Evolutionary conservation across 192 early-diverging fungal species (phyloP), one percentile per base, ranked within the genome.

Genomic region (Coemansia sp.): DNA sequence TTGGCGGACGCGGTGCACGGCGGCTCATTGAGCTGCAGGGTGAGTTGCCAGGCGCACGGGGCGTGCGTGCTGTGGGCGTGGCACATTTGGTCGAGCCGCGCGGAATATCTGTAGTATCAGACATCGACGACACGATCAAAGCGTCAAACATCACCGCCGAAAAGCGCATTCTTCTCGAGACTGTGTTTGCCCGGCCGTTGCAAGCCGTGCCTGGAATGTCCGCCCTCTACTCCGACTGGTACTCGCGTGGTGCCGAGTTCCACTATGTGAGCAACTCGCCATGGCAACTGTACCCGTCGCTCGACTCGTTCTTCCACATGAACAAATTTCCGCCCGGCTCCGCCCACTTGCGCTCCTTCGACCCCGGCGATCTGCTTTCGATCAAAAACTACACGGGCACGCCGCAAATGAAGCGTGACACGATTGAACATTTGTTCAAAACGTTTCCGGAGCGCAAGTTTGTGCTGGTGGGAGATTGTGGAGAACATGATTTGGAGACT

Each of bases 111-210:
- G 69, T 95, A 10, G 89, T 95, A 28, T 91, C 89, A 2, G 89
- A 91, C 61, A 89, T 96, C 58, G 94, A 96, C 71, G 94, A 96
- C 71, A 96, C 94, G 8, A 96, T 96, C 72, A 94, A 94, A 66
- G 83, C 90, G 9, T 92, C 93, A 0, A 82, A 87, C 21, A 84
- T 96, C 28, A 67, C 84, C 9, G 72, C 74, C 15, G 92, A 92
- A n/a, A 84, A 87, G 26, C 78, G 83, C 44, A 84, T 86, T 10
- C 85, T 93, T 28, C 79, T 82, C 2, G 83, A 89, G 15, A 75
- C 78, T 0, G 73, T 68, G 37, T 85, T 86, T 65, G 78, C 79
- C 25, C 69, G 37, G 63, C 87, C 60, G 52, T 17, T 81, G 55
- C 81, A 21, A 58, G 84, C 83, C 9, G 90, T 97, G 5, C 76